A percentile compares a stretch with the other conserved stretches of the same genome.
phyloP scores from a whole-genome alignment of 805 yeast genomes.

The Lachancea lanzarotensis region DNA sequence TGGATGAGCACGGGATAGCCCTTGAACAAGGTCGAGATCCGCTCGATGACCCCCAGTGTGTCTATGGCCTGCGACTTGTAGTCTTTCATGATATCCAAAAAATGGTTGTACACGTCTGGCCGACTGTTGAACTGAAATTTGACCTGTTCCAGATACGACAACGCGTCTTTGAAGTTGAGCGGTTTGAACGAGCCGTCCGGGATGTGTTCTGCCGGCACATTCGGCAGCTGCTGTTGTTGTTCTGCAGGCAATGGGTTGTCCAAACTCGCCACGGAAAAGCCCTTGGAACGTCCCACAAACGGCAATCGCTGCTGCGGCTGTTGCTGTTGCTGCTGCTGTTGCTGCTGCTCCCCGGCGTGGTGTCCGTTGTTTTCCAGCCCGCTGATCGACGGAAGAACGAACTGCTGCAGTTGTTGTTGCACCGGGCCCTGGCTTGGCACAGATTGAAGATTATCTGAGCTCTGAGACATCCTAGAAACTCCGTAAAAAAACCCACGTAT shows the following conservation, averaged over 20 bases:
- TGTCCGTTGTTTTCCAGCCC: conserved; percentile 4
- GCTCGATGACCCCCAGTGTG: conserved; percentile 96
- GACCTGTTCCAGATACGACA: conserved; percentile 91
- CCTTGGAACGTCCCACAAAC: conserved; percentile 8
- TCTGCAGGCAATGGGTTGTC: conserved; percentile 27
- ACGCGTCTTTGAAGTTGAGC: conserved; percentile 90
- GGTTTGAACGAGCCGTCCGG: conserved; percentile 52
- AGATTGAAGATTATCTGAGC: neutral
- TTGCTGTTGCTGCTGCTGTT: conserved; percentile 1
- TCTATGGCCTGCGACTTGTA: conserved; percentile 93
- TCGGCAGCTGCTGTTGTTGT: conserved; percentile 14
- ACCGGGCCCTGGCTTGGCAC: conserved; percentile 1
- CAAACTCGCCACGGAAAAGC: conserved; percentile 27
- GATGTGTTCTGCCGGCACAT: conserved; percentile 37
- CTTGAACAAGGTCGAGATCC: conserved; percentile 83
- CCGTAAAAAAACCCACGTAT: neutral
- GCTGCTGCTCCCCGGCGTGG: neutral
- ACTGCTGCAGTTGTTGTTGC: conserved; percentile 3
- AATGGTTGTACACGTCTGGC: conserved; percentile 93
- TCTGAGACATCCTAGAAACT: conserved; percentile 1
- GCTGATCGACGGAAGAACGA: conserved; percentile 7
- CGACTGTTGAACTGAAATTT: conserved; percentile 85
- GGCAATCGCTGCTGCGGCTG: conserved; percentile 4
- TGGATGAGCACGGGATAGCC: conserved; percentile 93
- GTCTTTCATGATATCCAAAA: conserved; percentile 97